phyloP scores from a whole-genome alignment of 2,329 filamentous ascomycete genomes.

The Penicillium rolfsii region DNA sequence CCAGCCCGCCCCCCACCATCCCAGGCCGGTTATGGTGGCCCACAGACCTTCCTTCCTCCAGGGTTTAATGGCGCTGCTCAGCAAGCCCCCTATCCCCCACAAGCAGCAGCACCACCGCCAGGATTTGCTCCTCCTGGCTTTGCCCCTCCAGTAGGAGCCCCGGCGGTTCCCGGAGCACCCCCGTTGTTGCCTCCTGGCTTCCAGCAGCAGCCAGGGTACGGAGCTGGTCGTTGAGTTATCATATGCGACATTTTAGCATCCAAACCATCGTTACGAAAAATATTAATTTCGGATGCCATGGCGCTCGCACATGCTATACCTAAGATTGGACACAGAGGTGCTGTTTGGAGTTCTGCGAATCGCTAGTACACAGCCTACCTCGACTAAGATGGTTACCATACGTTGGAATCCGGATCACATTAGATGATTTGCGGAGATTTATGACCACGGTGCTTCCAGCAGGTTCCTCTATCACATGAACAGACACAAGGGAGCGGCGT shows the following conservation, averaged over 20 bases:
- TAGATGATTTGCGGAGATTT: neutral
- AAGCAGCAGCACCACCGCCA: conserved; percentile 50
- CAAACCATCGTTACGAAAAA: neutral
- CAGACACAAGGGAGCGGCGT: neutral
- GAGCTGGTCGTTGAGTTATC: conserved; percentile 40
- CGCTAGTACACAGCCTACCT: neutral
- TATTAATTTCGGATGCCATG: neutral
- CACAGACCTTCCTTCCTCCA: conserved; percentile 45
- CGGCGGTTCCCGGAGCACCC: conserved; percentile 33
- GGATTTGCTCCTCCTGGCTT: conserved; percentile 58
- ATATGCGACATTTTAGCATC: neutral
- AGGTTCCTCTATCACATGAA: neutral
- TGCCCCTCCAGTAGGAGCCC: conserved; percentile 37
- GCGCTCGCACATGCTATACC: conserved; percentile 6
- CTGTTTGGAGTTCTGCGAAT: neutral
- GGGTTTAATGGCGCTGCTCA: conserved; percentile 42
- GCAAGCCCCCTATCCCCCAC: conserved; percentile 37
- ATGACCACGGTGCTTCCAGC: neutral
- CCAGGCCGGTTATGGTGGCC: conserved; percentile 69
- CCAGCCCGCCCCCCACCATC: conserved; percentile 72
- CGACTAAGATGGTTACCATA: neutral
- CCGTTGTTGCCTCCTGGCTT: conserved; percentile 49
- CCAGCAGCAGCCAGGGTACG: conserved; percentile 47
- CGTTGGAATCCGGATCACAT: conserved; percentile 5
- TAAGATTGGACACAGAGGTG: conserved; percentile 12